Percentiles rank a stretch among this genome's conserved stretches.
phyloP scores from a whole-genome alignment of 2,329 filamentous ascomycete species.

The Aspergillus hortae region DNA sequence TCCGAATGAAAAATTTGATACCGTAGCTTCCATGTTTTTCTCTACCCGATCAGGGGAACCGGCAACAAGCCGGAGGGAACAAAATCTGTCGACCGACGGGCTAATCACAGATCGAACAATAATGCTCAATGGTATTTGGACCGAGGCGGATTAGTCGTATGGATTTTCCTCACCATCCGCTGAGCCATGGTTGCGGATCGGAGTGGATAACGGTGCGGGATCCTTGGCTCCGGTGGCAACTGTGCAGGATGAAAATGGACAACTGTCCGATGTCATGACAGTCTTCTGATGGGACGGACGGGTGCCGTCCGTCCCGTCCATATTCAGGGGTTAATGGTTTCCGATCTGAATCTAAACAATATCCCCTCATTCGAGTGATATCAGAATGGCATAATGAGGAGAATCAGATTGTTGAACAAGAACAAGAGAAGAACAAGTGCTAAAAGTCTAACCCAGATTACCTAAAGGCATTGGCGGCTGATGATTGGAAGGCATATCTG shows the following conservation, averaged over 20 bases:
- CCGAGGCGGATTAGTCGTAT: neutral
- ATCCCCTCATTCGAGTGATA: too few species aligned
- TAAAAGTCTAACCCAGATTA: neutral
- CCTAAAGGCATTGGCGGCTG: neutral
- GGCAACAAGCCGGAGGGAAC: neutral
- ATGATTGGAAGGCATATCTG: neutral
- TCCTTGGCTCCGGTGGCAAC: constrained; percentile 11
- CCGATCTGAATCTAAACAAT: too few species aligned
- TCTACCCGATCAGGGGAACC: neutral
- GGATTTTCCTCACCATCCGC: constrained; percentile 5
- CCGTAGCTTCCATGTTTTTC: neutral
- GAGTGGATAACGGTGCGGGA: constrained; percentile 9
- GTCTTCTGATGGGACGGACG: neutral
- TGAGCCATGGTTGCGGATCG: constrained; percentile 13
- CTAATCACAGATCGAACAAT: neutral
- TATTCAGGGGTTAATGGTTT: neutral
- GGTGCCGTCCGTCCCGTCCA: neutral
- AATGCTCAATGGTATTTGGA: constrained; percentile 10
- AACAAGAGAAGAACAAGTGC: neutral
- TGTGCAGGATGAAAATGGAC: neutral
- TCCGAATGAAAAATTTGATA: neutral
- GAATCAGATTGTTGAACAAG: neutral
- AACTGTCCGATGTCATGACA: neutral
- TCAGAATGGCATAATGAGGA: neutral
- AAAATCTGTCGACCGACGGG: neutral